phyloP scores from a whole-genome alignment of 169 alveolate species.

The Plasmodium billcollinsi region DNA sequence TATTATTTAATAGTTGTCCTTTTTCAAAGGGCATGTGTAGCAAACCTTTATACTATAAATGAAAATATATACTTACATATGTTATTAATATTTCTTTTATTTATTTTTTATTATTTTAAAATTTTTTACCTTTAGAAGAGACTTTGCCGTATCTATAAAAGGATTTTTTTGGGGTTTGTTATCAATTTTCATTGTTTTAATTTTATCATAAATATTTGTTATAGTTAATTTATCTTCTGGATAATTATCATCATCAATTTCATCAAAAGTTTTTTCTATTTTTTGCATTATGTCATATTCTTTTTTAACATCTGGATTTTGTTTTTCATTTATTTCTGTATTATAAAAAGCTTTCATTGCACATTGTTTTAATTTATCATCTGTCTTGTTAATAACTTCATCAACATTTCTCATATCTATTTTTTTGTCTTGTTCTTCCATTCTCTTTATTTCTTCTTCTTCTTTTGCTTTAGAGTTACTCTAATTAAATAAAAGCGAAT shows the following conservation, averaged over 20 bases:
- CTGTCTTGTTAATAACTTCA: slow-evolving; percentile 64
- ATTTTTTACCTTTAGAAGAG: slow-evolving; percentile 34
- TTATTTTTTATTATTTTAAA: too few relatives aligned
- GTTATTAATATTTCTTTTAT: too few relatives aligned
- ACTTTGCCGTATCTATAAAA: slow-evolving; percentile 62
- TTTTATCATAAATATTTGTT: slow-evolving; percentile 36
- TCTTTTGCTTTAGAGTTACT: slow-evolving; percentile 1
- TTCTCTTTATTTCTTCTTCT: slow-evolving; percentile 27
- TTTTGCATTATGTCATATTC: slow-evolving; percentile 50
- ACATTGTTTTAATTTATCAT: slow-evolving; percentile 20
- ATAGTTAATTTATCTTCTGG: slow-evolving; percentile 57
- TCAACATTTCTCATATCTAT: slow-evolving; percentile 46
- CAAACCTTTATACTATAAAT: slow-evolving; percentile 60
- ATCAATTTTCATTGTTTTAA: slow-evolving; percentile 51
- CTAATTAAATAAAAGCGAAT: not conserved
- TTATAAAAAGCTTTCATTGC: slow-evolving; percentile 54
- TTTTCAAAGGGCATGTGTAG: slow-evolving; percentile 56
- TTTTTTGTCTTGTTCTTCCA: slow-evolving; percentile 23
- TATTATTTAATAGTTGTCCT: slow-evolving; percentile 19
- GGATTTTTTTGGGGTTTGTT: slow-evolving; percentile 12
- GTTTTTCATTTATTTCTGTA: slow-evolving; percentile 33
- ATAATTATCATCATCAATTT: slow-evolving; percentile 29
- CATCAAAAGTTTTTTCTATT: slow-evolving; percentile 68
- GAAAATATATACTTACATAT: not conserved
- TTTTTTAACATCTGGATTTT: slow-evolving; percentile 25